Evolutionary conservation across 208 protist species (phyloP).

Genomic region (Leishmania lainsoni): DNA sequence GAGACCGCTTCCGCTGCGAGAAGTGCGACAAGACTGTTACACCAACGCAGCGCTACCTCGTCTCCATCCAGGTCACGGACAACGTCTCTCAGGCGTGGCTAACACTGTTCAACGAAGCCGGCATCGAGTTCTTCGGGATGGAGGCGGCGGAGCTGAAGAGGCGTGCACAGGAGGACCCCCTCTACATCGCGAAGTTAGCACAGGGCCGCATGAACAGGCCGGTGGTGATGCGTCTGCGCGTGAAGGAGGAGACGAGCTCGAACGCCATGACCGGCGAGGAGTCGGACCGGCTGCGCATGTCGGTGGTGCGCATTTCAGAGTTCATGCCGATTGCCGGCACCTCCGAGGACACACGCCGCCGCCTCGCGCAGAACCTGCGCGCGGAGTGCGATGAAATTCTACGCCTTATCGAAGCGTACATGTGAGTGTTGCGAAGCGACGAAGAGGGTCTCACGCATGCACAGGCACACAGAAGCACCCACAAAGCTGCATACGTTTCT

Average conservation of each 20-base stretch:
- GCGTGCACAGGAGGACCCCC: constrained; percentile 71
- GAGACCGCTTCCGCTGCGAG: constrained; percentile 85
- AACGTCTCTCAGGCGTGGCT: constrained; percentile 90
- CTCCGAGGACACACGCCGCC: constrained; percentile 66
- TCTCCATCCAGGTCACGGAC: constrained; percentile 88
- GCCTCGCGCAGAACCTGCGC: constrained; percentile 69
- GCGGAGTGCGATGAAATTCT: constrained; percentile 85
- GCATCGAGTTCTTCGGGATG: constrained; percentile 89
- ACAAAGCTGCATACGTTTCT: not conserved
- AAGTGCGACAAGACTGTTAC: constrained; percentile 84
- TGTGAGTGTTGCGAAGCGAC: constrained; percentile 21
- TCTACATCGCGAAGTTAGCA: constrained; percentile 75
- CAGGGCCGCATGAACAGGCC: constrained; percentile 88
- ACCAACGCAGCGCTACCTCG: constrained; percentile 85
- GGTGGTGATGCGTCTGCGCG: constrained; percentile 84
- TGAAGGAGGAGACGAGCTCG: constrained; percentile 79
- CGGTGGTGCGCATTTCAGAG: constrained; percentile 77
- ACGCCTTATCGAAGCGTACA: constrained; percentile 76
- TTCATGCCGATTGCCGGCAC: constrained; percentile 83
- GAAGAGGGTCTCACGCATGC: not conserved
- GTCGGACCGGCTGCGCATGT: constrained; percentile 81
- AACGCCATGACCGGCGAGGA: constrained; percentile 58
- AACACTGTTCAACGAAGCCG: constrained; percentile 91
- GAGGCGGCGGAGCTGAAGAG: constrained; percentile 82
- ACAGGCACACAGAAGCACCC: not conserved